Evolutionary conservation across 805 yeast genomes (phyloP), one percentile per base, ranked within the genome.

Genomic region (Middelhovenomyces tepae): DNA sequence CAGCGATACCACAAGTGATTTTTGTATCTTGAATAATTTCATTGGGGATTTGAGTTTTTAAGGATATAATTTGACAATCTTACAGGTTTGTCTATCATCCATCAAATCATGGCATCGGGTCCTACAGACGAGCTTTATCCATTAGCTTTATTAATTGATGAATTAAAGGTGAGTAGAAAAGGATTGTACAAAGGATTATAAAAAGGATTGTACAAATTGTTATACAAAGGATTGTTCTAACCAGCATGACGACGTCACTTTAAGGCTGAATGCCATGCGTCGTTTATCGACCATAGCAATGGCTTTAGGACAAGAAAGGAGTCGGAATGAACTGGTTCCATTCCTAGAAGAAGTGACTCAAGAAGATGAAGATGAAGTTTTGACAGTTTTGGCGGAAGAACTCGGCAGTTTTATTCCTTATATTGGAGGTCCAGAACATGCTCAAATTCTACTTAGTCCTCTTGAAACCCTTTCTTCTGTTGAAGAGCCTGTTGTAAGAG

Each of bases 321-420:
- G 97, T 7, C 69, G 95, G 39, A 70, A 71, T 29, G 98, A 91
- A 56, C 69, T 91, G 52, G 66, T 91, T 34, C 96, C 97, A 22
- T 91, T 89, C 51, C 68, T 91, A 41, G 84, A 78, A 45, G 87
- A 80, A 40, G 59, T 46, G 14, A 56, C 61, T 8, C 58, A 56
- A 45, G 99, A 91, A 49, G 99, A 93, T 56, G 99, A 91, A 60
- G 99, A 91, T 59, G 99, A 91, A 60, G 95, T 91, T 5, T 79
- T 89, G 59, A 84, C 95, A 1, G 89, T 86, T 14, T 69, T 93
- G 42, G 96, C 96, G 3, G 84, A 80, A 47, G 89, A 87, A 64
- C 63, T 91, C 47, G 94, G 94, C 30, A 72, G 73, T 37, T 89
- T 91, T 56, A 75, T 86, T 22, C 94, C 95, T 4, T 72, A 75